Percentiles rank a stretch among this genome's conserved stretches.
phyloP scores from a whole-genome alignment of 78 protist species.

The Diacronema lutheri region DNA sequence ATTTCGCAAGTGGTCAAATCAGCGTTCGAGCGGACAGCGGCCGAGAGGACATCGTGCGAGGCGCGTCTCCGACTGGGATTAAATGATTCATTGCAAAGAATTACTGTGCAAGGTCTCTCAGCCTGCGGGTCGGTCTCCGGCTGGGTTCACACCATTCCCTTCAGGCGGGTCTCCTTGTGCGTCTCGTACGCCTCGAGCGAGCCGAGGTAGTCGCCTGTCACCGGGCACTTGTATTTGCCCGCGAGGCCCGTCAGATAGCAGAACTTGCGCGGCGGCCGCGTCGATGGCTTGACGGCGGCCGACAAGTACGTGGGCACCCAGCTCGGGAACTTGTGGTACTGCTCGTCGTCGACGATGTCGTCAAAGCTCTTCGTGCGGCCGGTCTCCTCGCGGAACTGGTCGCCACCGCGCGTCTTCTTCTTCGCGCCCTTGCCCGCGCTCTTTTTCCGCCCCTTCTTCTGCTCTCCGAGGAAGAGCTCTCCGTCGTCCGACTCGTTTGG shows the following conservation, averaged over 20 bases:
- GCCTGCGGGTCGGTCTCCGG: too few species aligned
- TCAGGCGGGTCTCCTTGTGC: neutral
- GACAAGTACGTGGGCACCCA: neutral
- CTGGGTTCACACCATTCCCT: neutral
- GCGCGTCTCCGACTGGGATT: too few species aligned
- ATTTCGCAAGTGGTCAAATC: too few species aligned
- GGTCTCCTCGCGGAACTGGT: too few species aligned
- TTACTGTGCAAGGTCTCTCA: too few species aligned
- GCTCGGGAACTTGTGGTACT: constrained; percentile 1
- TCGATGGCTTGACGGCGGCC: neutral
- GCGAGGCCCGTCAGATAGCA: neutral
- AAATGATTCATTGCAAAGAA: too few species aligned
- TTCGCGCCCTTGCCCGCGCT: neutral
- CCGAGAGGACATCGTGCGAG: too few species aligned
- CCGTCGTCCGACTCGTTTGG: neutral
- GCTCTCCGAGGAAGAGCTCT: neutral
- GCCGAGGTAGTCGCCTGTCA: constrained; percentile 4
- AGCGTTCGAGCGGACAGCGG: too few species aligned
- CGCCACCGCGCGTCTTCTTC: neutral
- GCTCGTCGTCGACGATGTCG: neutral
- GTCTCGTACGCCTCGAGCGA: neutral
- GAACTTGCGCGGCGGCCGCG: neutral
- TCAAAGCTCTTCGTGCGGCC: neutral
- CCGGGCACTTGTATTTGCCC: constrained; percentile 12
- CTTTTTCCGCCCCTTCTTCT: neutral